A percentile compares a stretch with the other conserved stretches of the same genome.
Conservation (phyloP, 2,329 filamentous ascomycete genomes). For the Cercospora janseana region DNA sequence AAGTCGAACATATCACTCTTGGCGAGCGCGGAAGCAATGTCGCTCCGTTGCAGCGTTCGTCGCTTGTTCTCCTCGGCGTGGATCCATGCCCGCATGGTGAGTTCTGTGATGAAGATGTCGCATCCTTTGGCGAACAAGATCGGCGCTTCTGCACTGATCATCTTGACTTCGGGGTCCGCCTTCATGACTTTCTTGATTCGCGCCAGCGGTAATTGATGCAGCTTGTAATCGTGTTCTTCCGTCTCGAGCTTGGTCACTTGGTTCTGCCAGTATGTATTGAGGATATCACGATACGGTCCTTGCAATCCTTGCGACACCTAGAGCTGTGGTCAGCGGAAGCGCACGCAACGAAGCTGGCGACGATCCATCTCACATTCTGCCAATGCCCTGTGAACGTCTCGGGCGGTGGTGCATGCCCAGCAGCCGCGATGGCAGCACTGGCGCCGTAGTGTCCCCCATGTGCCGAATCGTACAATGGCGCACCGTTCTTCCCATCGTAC, state of each 20-base stretch:
- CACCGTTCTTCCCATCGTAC: constrained; percentile 52
- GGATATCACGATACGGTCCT: constrained; percentile 90
- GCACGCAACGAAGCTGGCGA: constrained; percentile 1
- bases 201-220: constrained; percentile 93
- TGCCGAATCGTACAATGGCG: constrained; percentile 47
- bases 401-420: constrained; percentile 81
- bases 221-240: constrained; percentile 96
- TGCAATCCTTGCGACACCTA: constrained; percentile 93
- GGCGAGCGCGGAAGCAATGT: constrained; percentile 90
- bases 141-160: constrained; percentile 97
- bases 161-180: constrained; percentile 97
- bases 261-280: constrained; percentile 99
- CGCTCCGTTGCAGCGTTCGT: constrained; percentile 87
- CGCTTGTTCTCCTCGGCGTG: constrained; percentile 99
- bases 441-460: constrained; percentile 52
- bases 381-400: constrained; percentile 92
- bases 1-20: constrained; percentile 99
- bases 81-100: constrained; percentile 99
- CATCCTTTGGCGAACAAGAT: constrained; percentile 98
- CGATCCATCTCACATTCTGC: constrained; percentile 71
- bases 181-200: constrained; percentile 99
- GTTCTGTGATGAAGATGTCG: constrained; percentile 92
- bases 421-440: constrained; percentile 70
- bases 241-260: constrained; percentile 93
- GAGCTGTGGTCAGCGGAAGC: constrained; percentile 17